These are phyloP conservation scores for Cladosporium sp. DNA, from an alignment of 2,329 filamentous ascomycete genomes.

Conservation along the genomic window DNA sequence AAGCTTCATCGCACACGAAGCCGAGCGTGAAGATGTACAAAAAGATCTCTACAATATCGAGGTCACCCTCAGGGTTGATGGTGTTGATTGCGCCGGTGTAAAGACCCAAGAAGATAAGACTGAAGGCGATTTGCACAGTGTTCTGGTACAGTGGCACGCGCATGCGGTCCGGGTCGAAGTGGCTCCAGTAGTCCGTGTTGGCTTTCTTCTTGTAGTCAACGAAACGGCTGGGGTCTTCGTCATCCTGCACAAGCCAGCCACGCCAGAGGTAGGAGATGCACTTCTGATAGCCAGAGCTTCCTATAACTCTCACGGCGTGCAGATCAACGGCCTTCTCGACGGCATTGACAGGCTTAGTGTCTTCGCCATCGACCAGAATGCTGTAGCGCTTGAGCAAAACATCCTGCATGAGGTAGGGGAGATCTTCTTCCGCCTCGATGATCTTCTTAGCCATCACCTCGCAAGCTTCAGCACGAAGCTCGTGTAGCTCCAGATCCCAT, in stretches of 20 bases:
- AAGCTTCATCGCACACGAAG: constrained; percentile 80
- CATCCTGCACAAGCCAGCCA: constrained; percentile 95
- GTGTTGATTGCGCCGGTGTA: constrained; percentile 94
- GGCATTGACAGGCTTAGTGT: constrained; percentile 75
- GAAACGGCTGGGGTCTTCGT: constrained; percentile 84
- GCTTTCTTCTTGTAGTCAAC: constrained; percentile 81
- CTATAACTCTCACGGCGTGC: constrained; percentile 83
- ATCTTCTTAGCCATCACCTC: constrained; percentile 85
- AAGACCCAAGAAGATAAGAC: constrained; percentile 73
- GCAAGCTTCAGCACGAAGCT: constrained; percentile 74
- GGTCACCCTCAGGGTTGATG: constrained; percentile 76
- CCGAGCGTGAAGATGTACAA: constrained; percentile 89
- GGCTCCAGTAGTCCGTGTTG: constrained; percentile 69
- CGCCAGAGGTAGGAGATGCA: constrained; percentile 90
- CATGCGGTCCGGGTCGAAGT: constrained; percentile 94
- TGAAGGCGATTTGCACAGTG: constrained; percentile 77
- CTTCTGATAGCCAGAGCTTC: constrained; percentile 91
- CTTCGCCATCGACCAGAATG: constrained; percentile 65
- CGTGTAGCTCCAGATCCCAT: constrained; percentile 85
- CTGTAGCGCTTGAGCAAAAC: constrained; percentile 87
- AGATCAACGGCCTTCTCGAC: constrained; percentile 92
- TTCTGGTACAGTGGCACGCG: constrained; percentile 91
- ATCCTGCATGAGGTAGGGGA: constrained; percentile 71
- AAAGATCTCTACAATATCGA: constrained; percentile 78
- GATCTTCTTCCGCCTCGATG: constrained; percentile 81